A percentile compares a stretch with the other conserved stretches of the same genome.
phyloP scores from a whole-genome alignment of 2,329 filamentous ascomycete genomes.

The Arthrobotrys iridis region DNA sequence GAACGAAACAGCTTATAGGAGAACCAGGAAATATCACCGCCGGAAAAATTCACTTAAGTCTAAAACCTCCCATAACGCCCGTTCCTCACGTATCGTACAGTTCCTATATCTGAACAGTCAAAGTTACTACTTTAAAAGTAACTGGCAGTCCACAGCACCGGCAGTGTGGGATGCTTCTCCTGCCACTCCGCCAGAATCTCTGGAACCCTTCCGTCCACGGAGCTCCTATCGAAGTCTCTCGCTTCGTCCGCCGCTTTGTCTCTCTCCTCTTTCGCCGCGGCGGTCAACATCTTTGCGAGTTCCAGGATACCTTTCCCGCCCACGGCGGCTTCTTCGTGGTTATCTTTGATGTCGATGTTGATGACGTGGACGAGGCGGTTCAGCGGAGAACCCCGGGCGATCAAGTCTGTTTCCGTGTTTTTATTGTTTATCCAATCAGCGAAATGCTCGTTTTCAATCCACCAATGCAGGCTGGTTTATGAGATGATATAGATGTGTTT shows the following conservation, averaged over 20 bases:
- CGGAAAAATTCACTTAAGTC: not conserved
- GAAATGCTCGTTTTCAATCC: not conserved
- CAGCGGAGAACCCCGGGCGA: constrained; percentile 82
- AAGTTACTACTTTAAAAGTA: constrained; percentile 76
- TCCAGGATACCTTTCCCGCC: constrained; percentile 93
- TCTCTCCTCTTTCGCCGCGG: constrained; percentile 79
- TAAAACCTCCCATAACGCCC: not conserved
- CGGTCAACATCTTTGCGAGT: constrained; percentile 84
- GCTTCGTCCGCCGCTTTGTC: constrained; percentile 76
- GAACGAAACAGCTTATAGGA: no score
- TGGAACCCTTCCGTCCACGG: constrained; percentile 92
- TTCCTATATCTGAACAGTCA: constrained; percentile 54
- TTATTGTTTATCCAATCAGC: not conserved
- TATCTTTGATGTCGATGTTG: constrained; percentile 98
- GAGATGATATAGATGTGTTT: no score
- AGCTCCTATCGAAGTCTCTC: constrained; percentile 72
- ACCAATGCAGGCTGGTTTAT: no score
- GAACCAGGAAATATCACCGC: no score
- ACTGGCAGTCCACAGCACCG: constrained; percentile 90
- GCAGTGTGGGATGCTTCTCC: constrained; percentile 89
- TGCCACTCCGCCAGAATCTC: constrained; percentile 94
- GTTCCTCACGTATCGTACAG: constrained; percentile 6
- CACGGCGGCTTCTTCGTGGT: constrained; percentile 92
- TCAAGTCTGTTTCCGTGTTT: constrained; percentile 79
- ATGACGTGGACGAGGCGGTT: constrained; percentile 97